Conservation (phyloP, 2,329 filamentous ascomycete genomes). For the Pseudogymnoascus sp. region DNA sequence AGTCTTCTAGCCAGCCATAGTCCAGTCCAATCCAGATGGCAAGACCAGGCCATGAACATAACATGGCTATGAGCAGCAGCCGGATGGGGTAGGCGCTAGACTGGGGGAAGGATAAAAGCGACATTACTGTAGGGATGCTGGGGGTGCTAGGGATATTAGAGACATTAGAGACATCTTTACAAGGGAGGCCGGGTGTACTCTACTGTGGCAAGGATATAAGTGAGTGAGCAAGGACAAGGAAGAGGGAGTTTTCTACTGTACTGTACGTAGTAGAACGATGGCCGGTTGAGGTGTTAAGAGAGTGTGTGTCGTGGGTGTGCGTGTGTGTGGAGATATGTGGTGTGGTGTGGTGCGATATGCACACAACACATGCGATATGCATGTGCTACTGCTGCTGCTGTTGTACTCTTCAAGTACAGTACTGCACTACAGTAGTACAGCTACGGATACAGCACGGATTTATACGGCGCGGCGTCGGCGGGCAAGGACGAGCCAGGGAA, state of each 20-base stretch:
- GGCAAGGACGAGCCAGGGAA: too few species aligned
- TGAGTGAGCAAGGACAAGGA: not conserved
- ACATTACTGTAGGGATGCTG: not conserved
- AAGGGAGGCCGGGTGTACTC: too few species aligned
- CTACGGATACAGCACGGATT: not conserved
- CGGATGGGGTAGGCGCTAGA: not conserved
- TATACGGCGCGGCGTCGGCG: too few species aligned
- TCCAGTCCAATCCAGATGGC: not conserved
- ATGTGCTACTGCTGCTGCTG: not conserved
- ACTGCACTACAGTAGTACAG: too few species aligned
- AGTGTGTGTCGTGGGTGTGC: too few species aligned
- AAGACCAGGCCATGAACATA: not conserved
- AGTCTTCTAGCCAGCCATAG: too few species aligned
- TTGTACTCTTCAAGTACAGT: not conserved
- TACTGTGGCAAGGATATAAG: not conserved
- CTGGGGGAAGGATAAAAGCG: not conserved
- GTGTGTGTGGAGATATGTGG: too few species aligned
- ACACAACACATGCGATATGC: slow-evolving; percentile 1
- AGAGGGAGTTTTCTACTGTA: too few species aligned
- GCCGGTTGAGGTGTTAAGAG: too few species aligned
- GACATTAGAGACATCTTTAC: not conserved
- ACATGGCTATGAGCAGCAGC: not conserved
- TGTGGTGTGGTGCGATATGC: not conserved
- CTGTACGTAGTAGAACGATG: too few species aligned
- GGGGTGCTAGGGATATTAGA: not conserved